Evolutionary conservation across 2,329 filamentous ascomycete species (phyloP), one percentile per base, ranked within the genome.

Genomic region (Ophiostoma tasmaniense): DNA sequence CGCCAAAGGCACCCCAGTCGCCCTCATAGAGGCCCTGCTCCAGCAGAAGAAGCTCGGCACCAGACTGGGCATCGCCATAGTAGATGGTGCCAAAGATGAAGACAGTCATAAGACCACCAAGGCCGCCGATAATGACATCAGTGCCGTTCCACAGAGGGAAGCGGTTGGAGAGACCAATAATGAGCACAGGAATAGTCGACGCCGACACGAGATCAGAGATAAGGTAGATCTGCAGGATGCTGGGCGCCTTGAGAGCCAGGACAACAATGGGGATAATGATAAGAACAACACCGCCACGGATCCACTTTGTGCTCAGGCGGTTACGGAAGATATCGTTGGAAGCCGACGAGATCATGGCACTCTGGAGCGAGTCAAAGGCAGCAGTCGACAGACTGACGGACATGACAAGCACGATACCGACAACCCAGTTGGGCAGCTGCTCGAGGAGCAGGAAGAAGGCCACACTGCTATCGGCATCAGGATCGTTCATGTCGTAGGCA

Each of bases 281-380:
- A 20, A 90, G 76, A 0, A 94, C 85, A 33, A 95, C 90, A 55
- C 82, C 82, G 22, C 75, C 82, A 64, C 91, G 89, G 73, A 94
- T 89, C 77, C 82, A 85, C 86, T 90, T 91, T 72, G 93, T 85
- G 74, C 88, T 89, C 69, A 95, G 85, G 70, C 85, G 86, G 82
- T 95, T 95, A 74, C 91, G 88, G 84, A 94, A 94, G 17, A 95
- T 79, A 76, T 95, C 91, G 80, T 94, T 94, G 73, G 89, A 92
- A 17, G 89, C 90, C 0, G 90, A 90, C n/a, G 89, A 92, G 8
- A 71, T 89, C 89, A 95, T 93, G 73, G 91, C 90, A 1, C 88
- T 90, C 78, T 94, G 92, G 50, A 94, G 82, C 71, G 85, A 90
- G 81, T 95, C 91, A 72, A 95, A 94, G 0, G 91, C 87, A 0